Evolutionary conservation across 108 stramenopile species (phyloP), one percentile per base, ranked within the genome.

Genomic region (Nitzschia inconspicua): DNA sequence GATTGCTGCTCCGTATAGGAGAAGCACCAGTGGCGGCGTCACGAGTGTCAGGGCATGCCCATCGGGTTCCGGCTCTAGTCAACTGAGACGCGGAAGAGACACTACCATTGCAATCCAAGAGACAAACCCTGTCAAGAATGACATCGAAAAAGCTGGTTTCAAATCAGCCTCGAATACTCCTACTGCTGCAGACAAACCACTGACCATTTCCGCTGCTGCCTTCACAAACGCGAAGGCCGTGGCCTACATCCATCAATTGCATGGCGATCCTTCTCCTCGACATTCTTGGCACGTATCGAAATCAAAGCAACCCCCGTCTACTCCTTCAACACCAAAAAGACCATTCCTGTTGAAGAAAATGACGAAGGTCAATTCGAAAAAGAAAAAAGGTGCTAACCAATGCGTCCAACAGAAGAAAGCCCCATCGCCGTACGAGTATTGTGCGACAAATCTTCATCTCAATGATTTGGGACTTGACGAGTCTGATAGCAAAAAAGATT

Each of bases 201-300:
- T 72, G 47, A 57, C 65, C 27, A 56, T 72, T 26, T 39, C 66
- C 1, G 50, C 57, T 30, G 71, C 68, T 24, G 77, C 77, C 11
- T 72, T 72, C 30, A 67, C 72, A 11, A 78, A 78, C 53, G 71
- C 77, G 2, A 71, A 78, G 49, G 57, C 77, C 5, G 55, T 72
- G 24, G 71, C 71, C 0, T 72, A 72, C 42, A 34, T 72, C 18
- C 71, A 78, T 48, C 50, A 44, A 9, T 34, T 78, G 40, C 40
- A 78, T n/a, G 77, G 71, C 13, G 57, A 63, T 20, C 62, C 77
- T 0, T 78, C 77, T 0, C 77, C 71, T 3, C 32, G 71, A 29
- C 63, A 68, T 22, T 30, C 57, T 7, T 78, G 71, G 62, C 63
- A 71, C 35, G 26, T 47, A 5, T 59, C 66, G n/a, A 68, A 34